Conservation (phyloP, 352 stramenopile genomes). For the Elongisporangium prolatum region DNA sequence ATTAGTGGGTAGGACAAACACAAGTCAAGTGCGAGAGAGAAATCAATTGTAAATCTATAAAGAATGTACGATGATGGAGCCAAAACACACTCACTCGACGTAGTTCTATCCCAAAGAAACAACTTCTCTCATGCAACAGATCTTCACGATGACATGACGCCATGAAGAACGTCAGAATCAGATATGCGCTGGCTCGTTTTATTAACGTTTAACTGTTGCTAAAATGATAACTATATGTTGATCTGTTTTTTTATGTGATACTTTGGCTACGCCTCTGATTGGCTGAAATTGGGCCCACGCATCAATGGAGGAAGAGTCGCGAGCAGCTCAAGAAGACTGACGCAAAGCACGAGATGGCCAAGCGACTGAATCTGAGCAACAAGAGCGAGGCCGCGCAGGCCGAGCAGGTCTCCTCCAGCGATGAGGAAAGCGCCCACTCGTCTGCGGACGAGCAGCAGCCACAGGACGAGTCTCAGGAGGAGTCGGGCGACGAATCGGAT, state of each 20-base stretch:
- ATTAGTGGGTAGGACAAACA: slow-evolving; percentile 7
- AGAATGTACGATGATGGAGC: not conserved
- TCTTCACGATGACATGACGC: too few relatives aligned
- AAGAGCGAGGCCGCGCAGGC: slow-evolving; percentile 24
- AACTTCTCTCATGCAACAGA: too few relatives aligned
- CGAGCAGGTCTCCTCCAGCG: slow-evolving; percentile 28
- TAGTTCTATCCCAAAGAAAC: too few relatives aligned
- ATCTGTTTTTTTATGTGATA: too few relatives aligned
- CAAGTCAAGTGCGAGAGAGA: slow-evolving; percentile 12
- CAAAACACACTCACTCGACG: not conserved
- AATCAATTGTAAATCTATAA: slow-evolving; percentile 1
- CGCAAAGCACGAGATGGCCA: slow-evolving; percentile 32
- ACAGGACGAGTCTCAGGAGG: slow-evolving; percentile 13
- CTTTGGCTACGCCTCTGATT: not conserved
- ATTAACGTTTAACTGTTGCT: not conserved
- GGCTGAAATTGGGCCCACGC: not conserved
- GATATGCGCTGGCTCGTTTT: not conserved
- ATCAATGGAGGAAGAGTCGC: slow-evolving; percentile 7
- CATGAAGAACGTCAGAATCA: not conserved
- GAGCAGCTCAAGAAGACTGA: not conserved
- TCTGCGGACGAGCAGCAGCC: slow-evolving; percentile 9
- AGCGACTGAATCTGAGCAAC: slow-evolving; percentile 64
- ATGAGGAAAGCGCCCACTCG: slow-evolving; percentile 23
- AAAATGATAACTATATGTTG: not conserved
- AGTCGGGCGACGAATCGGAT: slow-evolving; percentile 48